Evolutionary conservation across 129 eudicot genomes (phyloP), one percentile per base, ranked within the genome.

Genomic region (Solidago caesia): DNA sequence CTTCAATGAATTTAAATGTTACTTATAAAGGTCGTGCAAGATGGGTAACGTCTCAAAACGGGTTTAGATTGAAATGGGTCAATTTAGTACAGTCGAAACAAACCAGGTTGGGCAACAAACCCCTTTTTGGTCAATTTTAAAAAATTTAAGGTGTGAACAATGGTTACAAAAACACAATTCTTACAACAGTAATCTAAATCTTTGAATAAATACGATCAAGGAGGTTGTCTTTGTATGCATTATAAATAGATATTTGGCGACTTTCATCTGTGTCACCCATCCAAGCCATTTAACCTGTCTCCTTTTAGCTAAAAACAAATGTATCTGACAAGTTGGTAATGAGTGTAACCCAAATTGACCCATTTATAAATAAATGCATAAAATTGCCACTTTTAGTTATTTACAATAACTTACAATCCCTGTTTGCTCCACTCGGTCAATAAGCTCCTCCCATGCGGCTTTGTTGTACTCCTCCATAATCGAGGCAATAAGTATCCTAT

Each of bases 401-500:
- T 57, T 66, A 21, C 16, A 44, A 78, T 58, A 66, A 67, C 97
- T 88, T 87, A 95, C 99, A 61, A 95, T 60, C 68, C 99, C 99
- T 11, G 97, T 87, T 85, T 95, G 90, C 83, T 95, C 99, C 53
- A 87, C 93, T 57, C 99, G 92, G 57, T 89, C 93, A 79, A 95
- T 83, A 63, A 95, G 96, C 67, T 95, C 97, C 73, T 95, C 89
- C 99, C 99, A 95, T n/a, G 83, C 97, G 67, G 96, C 86, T 85
- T 91, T 95, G 82, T 88, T 82, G 79, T 89, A 95, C 74, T 95
- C 99, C 58, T 95, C 99, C 99, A 95, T 95, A 78, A 95, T 91
- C 13, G 99, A 95, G 58, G 97, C 99, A 78, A 94, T 91, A 64
- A 95, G 89, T 57, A 95, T 91, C 82, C 99, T 84, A 64, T 95